phyloP scores from a whole-genome alignment of 2,329 filamentous ascomycete species.

The Blastomyces emzantsi region DNA sequence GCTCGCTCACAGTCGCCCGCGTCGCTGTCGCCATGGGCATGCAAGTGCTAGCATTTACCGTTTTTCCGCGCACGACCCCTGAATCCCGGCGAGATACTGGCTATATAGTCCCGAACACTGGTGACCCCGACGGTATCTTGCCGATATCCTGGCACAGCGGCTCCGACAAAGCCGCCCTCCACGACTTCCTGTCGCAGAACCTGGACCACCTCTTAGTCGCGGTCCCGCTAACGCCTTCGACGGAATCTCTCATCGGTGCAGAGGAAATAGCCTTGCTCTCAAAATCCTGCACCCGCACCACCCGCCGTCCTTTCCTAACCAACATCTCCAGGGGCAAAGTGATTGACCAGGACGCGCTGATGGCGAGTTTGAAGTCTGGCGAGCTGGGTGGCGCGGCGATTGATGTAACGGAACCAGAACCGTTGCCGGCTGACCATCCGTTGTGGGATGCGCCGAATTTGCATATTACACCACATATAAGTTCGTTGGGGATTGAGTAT shows the following conservation, averaged over 20 bases:
- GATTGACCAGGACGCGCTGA: constrained; percentile 53
- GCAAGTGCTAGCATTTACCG: constrained; percentile 42
- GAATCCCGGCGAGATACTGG: constrained; percentile 55
- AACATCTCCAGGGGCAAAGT: constrained; percentile 63
- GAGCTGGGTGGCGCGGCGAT: constrained; percentile 59
- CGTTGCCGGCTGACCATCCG: constrained; percentile 57
- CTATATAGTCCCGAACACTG: constrained; percentile 60
- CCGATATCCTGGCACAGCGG: constrained; percentile 51
- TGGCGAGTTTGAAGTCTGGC: constrained; percentile 49
- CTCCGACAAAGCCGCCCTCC: constrained; percentile 42
- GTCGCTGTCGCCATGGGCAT: constrained; percentile 59
- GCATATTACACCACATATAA: constrained; percentile 60
- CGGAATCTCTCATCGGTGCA: constrained; percentile 46
- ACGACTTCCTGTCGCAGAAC: constrained; percentile 46
- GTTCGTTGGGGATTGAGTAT: constrained; percentile 47
- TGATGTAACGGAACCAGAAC: constrained; percentile 73
- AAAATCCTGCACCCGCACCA: constrained; percentile 20
- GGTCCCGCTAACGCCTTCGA: constrained; percentile 49
- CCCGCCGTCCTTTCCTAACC: constrained; percentile 50
- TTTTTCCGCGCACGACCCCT: constrained; percentile 51
- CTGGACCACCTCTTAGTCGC: constrained; percentile 50
- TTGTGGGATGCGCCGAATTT: constrained; percentile 63
- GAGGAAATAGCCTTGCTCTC: constrained; percentile 50
- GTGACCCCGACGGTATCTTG: constrained; percentile 48
- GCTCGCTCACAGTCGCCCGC: constrained; percentile 37